phyloP scores from a whole-genome alignment of 495 filamentous ascomycete genomes.

The Hypoxylon lienhwacheense region DNA sequence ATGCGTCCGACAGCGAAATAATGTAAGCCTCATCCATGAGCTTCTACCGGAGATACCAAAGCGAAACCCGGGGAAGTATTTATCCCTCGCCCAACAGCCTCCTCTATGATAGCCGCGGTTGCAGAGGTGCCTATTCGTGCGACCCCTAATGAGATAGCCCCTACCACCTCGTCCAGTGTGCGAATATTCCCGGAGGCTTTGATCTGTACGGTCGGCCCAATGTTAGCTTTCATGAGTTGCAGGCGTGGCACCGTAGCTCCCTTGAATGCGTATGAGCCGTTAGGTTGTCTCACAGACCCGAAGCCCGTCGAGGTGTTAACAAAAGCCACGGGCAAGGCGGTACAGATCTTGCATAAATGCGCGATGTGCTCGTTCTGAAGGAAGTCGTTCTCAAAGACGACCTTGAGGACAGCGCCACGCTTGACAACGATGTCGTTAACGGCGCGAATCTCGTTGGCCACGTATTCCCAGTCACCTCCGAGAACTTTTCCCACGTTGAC shows the following conservation, averaged over 20 bases:
- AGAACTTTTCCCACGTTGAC: constrained; percentile 62
- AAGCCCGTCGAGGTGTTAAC: constrained; percentile 62
- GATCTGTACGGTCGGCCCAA: constrained; percentile 50
- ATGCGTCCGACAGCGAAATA: too few species aligned
- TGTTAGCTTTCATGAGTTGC: constrained; percentile 55
- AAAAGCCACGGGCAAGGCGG: constrained; percentile 51
- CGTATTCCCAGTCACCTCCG: constrained; percentile 58
- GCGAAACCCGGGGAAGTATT: constrained; percentile 42
- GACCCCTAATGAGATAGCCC: constrained; percentile 45
- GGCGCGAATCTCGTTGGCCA: constrained; percentile 50
- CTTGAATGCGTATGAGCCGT: constrained; percentile 53
- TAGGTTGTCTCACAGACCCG: constrained; percentile 57
- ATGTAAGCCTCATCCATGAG: neutral
- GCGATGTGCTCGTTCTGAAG: constrained; percentile 50
- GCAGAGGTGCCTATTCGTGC: constrained; percentile 57
- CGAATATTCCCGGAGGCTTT: constrained; percentile 61
- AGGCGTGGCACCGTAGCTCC: constrained; percentile 55
- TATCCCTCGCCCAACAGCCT: constrained; percentile 56
- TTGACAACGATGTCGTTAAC: constrained; percentile 52
- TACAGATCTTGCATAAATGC: constrained; percentile 56
- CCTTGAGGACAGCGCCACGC: constrained; percentile 54
- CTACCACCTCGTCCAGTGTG: constrained; percentile 50
- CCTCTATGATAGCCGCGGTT: constrained; percentile 57
- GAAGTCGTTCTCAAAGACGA: constrained; percentile 62
- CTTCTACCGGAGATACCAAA: constrained; percentile 21